phyloP scores from a whole-genome alignment of 179 eudicot species.

The Nepenthes alata region DNA sequence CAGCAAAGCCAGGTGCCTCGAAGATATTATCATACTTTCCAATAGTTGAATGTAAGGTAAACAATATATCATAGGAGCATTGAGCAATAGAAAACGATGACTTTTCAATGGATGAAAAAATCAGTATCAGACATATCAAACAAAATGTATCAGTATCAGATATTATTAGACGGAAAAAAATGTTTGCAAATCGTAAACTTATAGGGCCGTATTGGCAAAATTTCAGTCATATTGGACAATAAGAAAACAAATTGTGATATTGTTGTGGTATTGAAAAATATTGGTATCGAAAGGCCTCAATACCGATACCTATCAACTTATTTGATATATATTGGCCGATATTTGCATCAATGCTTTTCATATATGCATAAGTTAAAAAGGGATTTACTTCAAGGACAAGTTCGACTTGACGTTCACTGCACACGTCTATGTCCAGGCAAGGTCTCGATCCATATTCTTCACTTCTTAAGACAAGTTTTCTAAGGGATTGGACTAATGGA shows the following conservation, averaged over 20 bases:
- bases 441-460: conserved; percentile 74
- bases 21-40: not conserved
- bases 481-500: conserved; percentile 50
- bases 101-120: not conserved
- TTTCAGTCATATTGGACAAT: too few species aligned
- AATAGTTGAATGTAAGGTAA: not conserved
- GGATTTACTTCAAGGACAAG: conserved; percentile 55
- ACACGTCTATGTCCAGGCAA: conserved; percentile 63
- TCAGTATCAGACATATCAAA: too few species aligned
- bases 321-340: too few species aligned
- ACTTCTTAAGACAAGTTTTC: conserved; percentile 53
- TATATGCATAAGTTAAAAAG: too few species aligned
- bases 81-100: too few species aligned
- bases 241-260: too few species aligned
- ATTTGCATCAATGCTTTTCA: too few species aligned
- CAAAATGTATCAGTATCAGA: too few species aligned
- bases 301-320: too few species aligned
- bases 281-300: too few species aligned
- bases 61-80: not conserved
- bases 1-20: conserved; percentile 9
- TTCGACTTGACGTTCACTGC: conserved; percentile 91
- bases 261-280: too few species aligned
- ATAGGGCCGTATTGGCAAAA: too few species aligned
- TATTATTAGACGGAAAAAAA: not conserved
- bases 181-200: not conserved